phyloP scores from a whole-genome alignment of 805 yeast genomes.

The Saccharomycopsis vini region DNA sequence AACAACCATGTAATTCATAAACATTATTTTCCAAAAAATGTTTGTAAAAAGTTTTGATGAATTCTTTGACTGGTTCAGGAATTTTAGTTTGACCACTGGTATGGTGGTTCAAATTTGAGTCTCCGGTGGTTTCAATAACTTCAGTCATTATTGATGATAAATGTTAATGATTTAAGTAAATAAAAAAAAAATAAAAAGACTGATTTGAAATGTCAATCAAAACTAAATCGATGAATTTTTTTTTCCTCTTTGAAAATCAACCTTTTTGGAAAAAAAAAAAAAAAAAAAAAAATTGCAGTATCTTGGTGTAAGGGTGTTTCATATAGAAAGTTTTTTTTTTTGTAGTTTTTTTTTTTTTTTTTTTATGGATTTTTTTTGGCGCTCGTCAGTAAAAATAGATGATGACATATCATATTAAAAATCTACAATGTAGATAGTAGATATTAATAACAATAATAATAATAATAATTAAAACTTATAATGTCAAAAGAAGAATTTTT shows the following conservation, averaged over 20 bases:
- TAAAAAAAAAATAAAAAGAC: background rate
- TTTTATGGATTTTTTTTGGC: background rate
- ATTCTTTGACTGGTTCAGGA: slow-evolving; percentile 37
- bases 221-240: background rate
- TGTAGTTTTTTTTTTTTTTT: background rate
- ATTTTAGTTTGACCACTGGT: slow-evolving; percentile 18
- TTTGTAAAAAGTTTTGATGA: slow-evolving; percentile 35
- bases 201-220: background rate
- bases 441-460: no score
- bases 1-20: slow-evolving; percentile 35
- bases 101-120: background rate
- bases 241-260: background rate
- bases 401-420: background rate
- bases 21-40: slow-evolving; percentile 35
- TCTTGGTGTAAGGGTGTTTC: background rate
- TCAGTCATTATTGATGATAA: background rate
- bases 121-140: background rate
- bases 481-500: background rate
- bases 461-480: no score
- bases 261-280: no score
- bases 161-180: background rate
- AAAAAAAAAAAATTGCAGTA: background rate
- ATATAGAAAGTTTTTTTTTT: background rate
- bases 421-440: background rate
- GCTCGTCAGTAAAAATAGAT: background rate